Evolutionary conservation across 2,329 filamentous ascomycete genomes (phyloP).

Genomic region (Aspergillus caelatus): DNA sequence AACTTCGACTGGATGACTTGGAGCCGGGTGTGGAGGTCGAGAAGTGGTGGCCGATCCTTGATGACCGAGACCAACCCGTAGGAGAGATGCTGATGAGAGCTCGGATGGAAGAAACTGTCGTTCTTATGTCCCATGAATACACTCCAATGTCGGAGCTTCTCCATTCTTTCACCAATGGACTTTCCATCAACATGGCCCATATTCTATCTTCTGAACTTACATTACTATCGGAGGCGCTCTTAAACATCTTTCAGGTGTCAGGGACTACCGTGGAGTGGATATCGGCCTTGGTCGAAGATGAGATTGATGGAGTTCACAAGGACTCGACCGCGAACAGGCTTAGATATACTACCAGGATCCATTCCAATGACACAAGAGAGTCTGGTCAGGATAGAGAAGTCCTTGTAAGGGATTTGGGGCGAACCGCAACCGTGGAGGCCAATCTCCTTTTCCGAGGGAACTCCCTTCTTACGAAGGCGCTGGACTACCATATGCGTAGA

Average conservation of each 20-base stretch:
- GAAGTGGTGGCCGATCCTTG: slow-evolving; percentile 82
- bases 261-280: slow-evolving; percentile 86
- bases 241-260: slow-evolving; percentile 95
- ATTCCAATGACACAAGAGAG: slow-evolving; percentile 63
- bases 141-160: slow-evolving; percentile 78
- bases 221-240: slow-evolving; percentile 77
- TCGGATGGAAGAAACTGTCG: slow-evolving; percentile 83
- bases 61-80: slow-evolving; percentile 73
- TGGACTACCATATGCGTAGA: slow-evolving; percentile 95
- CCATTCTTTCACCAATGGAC: slow-evolving; percentile 78
- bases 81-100: slow-evolving; percentile 85
- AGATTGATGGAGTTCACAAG: slow-evolving; percentile 90
- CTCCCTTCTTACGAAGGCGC: slow-evolving; percentile 85
- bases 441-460: slow-evolving; percentile 96
- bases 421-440: slow-evolving; percentile 73
- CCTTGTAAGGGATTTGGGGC: slow-evolving; percentile 65
- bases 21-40: slow-evolving; percentile 78
- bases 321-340: slow-evolving; percentile 70
- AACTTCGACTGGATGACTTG: slow-evolving; percentile 77
- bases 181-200: slow-evolving; percentile 83
- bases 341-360: slow-evolving; percentile 65
- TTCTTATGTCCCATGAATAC: slow-evolving; percentile 85
- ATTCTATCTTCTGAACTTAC: slow-evolving; percentile 77
- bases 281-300: slow-evolving; percentile 89
- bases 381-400: slow-evolving; percentile 60